phyloP scores from a whole-genome alignment of 768 basidiomycete species.

The Macrolepiota dolichaula region DNA sequence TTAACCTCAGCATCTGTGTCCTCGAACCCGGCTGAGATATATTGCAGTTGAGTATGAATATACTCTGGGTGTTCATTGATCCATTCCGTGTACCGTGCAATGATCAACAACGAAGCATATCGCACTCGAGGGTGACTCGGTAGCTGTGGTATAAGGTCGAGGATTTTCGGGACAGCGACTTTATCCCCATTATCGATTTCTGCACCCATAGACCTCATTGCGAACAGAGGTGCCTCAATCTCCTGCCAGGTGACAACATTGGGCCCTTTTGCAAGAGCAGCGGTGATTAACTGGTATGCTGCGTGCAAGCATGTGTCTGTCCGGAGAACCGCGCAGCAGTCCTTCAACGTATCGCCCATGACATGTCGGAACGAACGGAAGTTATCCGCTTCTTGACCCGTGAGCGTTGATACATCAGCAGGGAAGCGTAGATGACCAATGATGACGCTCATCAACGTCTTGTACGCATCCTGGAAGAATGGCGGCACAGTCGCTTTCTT shows the following conservation, averaged over 20 bases:
- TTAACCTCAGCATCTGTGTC: slow-evolving; percentile 76
- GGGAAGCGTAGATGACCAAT: slow-evolving; percentile 93
- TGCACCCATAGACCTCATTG: slow-evolving; percentile 97
- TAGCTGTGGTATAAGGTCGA: slow-evolving; percentile 89
- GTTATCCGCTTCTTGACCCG: slow-evolving; percentile 85
- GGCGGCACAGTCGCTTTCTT: slow-evolving; percentile 70
- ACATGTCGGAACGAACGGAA: slow-evolving; percentile 95
- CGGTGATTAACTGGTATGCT: slow-evolving; percentile 77
- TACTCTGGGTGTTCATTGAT: slow-evolving; percentile 86
- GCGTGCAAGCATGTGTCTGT: slow-evolving; percentile 79
- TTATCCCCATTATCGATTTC: slow-evolving; percentile 83
- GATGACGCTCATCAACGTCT: slow-evolving; percentile 78
- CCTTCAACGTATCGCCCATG: slow-evolving; percentile 99
- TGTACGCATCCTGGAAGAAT: slow-evolving; percentile 82
- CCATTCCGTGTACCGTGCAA: slow-evolving; percentile 97
- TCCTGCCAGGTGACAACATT: slow-evolving; percentile 84
- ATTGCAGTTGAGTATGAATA: slow-evolving; percentile 81
- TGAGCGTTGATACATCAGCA: slow-evolving; percentile 56
- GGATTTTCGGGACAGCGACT: slow-evolving; percentile 89
- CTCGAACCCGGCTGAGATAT: slow-evolving; percentile 90
- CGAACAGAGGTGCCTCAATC: slow-evolving; percentile 95
- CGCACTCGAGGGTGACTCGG: slow-evolving; percentile 89
- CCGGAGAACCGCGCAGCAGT: slow-evolving; percentile 93
- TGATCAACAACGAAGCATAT: slow-evolving; percentile 92
- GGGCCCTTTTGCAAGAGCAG: slow-evolving; percentile 60